These are phyloP conservation scores for Stachybotrys chlorohalonatus DNA, from an alignment of 2,329 filamentous ascomycete species.

Conservation along the genomic window DNA sequence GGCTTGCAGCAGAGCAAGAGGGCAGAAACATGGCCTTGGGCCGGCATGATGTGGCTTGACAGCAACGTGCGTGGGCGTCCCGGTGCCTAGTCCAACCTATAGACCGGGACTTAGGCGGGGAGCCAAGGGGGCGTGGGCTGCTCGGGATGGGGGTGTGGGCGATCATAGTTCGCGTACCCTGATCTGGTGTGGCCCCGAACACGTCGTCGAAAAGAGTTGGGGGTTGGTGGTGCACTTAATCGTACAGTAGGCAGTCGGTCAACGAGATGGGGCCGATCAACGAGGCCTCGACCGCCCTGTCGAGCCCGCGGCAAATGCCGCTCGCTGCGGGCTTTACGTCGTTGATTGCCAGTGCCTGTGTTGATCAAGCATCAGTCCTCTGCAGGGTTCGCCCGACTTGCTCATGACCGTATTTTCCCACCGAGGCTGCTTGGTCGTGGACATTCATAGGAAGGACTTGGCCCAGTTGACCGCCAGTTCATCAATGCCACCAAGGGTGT, in stretches of 20 bases:
- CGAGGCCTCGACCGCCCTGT: not conserved
- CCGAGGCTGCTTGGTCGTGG: not conserved
- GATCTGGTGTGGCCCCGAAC: not conserved
- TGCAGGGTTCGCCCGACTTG: too few relatives aligned
- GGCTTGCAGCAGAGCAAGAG: slow-evolving; percentile 4
- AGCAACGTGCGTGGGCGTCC: slow-evolving; percentile 1
- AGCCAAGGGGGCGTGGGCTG: not conserved
- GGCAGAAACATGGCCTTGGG: slow-evolving; percentile 4
- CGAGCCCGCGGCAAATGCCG: too few relatives aligned
- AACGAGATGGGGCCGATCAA: not conserved
- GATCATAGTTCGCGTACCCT: not conserved
- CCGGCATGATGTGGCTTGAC: slow-evolving; percentile 6
- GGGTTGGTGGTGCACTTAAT: not conserved
- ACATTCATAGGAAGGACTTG: not conserved
- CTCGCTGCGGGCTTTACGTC: too few relatives aligned
- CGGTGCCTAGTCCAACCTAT: not conserved
- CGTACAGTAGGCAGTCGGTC: not conserved
- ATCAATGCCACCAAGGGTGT: not conserved
- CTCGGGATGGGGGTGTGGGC: not conserved
- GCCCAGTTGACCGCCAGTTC: slow-evolving; percentile 1
- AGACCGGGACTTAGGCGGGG: not conserved
- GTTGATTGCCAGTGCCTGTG: too few relatives aligned
- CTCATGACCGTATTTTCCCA: not conserved
- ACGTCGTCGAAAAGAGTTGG: not conserved
- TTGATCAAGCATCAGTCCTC: too few relatives aligned